These are phyloP conservation scores for Colletotrichum acutatum DNA, from an alignment of 2,329 filamentous ascomycete species.

Conservation along the genomic window DNA sequence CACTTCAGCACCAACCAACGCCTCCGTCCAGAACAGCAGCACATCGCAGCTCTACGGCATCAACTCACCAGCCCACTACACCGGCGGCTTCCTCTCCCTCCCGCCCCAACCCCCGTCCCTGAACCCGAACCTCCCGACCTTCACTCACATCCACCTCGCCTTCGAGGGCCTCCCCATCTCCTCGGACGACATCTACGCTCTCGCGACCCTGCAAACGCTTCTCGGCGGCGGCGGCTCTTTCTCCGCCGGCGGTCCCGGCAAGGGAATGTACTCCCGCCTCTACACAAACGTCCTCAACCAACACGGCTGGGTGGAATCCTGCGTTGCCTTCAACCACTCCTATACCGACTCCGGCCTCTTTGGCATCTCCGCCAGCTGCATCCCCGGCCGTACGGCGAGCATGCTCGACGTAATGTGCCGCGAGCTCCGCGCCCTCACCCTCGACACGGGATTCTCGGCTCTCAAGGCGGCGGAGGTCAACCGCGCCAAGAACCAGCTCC, in stretches of 20 bases:
- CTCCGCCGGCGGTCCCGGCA: conserved; percentile 94
- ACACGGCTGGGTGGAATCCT: conserved; percentile 96
- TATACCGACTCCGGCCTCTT: conserved; percentile 97
- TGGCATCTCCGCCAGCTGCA: conserved; percentile 89
- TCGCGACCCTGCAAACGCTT: conserved; percentile 94
- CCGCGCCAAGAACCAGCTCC: conserved; percentile 96
- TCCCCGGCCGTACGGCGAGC: conserved; percentile 78
- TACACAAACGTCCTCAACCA: conserved; percentile 99
- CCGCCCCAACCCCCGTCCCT: conserved; percentile 81
- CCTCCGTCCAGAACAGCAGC: conserved; percentile 61
- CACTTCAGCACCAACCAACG: conserved; percentile 73
- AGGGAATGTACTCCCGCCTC: conserved; percentile 98
- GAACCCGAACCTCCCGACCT: conserved; percentile 80
- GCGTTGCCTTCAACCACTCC: conserved; percentile 95
- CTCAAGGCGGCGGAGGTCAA: conserved; percentile 83
- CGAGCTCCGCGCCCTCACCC: conserved; percentile 81
- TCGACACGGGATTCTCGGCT: conserved; percentile 78
- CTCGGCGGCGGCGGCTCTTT: conserved; percentile 97
- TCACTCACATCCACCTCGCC: conserved; percentile 94
- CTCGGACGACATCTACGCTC: conserved; percentile 93
- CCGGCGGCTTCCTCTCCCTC: conserved; percentile 90
- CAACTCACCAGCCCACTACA: conserved; percentile 80
- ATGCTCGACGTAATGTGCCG: conserved; percentile 98
- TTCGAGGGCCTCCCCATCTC: conserved; percentile 95
- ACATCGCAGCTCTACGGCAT: conserved; percentile 65